A percentile compares a stretch with the other conserved stretches of the same genome.
These are phyloP conservation scores for Parietaria judaica DNA, from an alignment of 306 rosid genomes.

Conservation along the genomic window DNA sequence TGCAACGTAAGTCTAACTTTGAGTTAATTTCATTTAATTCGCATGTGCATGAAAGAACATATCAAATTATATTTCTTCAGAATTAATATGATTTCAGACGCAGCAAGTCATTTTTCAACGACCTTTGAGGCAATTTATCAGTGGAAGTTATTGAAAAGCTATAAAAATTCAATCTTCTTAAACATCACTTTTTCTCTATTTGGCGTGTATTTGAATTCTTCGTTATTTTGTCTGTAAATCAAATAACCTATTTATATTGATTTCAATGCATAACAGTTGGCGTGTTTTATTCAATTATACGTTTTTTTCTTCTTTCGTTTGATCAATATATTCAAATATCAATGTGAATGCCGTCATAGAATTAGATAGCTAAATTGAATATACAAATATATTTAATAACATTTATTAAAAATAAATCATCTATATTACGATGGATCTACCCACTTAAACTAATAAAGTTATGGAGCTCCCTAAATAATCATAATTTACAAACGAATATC, in stretches of 20 bases:
- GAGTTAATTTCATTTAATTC: background rate
- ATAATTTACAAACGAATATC: no score
- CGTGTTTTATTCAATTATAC: background rate
- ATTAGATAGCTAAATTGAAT: no score
- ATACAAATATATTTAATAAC: no score
- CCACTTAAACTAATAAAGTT: no score
- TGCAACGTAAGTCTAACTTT: background rate
- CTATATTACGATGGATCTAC: no score
- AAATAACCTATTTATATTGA: no score
- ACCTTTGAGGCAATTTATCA: background rate
- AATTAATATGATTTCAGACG: constrained; percentile 4
- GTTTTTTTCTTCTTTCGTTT: no score
- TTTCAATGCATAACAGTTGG: background rate
- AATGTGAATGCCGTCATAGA: no score
- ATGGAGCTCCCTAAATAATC: no score
- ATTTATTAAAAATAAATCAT: no score
- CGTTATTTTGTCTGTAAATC: background rate
- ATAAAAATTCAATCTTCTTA: background rate
- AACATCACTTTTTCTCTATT: background rate
- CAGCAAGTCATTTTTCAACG: background rate
- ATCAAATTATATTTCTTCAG: background rate
- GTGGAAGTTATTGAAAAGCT: constrained; percentile 2
- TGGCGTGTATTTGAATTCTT: background rate
- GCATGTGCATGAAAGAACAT: background rate
- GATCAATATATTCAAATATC: no score